phyloP scores from a whole-genome alignment of 345 rosid genomes.

The Aethionema arabicum region DNA sequence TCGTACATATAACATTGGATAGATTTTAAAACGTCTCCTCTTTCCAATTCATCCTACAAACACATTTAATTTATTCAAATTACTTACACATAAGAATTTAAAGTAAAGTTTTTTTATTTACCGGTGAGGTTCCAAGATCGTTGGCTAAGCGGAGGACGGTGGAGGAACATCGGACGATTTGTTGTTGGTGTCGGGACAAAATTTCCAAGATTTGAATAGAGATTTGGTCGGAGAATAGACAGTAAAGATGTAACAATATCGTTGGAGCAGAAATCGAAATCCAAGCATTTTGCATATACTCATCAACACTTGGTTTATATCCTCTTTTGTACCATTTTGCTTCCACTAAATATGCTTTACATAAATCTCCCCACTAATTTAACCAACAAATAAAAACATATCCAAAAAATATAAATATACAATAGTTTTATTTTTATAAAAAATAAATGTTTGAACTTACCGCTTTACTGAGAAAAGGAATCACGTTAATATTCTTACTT shows the following conservation, averaged over 20 bases:
- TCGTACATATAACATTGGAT: constrained; percentile 36
- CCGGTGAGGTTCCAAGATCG: constrained; percentile 47
- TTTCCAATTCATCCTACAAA: constrained; percentile 28
- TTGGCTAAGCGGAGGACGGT: constrained; percentile 30
- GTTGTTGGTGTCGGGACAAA: constrained; percentile 8
- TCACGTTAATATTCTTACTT: constrained; percentile 15
- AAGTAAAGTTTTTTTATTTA: background rate
- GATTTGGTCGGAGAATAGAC: constrained; percentile 14
- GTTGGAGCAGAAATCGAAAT: constrained; percentile 28
- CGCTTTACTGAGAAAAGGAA: constrained; percentile 25
- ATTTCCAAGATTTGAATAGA: constrained; percentile 15
- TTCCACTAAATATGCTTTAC: constrained; percentile 41
- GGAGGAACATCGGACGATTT: constrained; percentile 29
- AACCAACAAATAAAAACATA: background rate
- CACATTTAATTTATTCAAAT: background rate
- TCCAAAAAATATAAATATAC: background rate
- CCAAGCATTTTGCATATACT: constrained; percentile 45
- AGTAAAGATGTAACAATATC: constrained; percentile 25
- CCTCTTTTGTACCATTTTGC: constrained; percentile 46
- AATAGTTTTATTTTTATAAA: background rate
- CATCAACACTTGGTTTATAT: constrained; percentile 39
- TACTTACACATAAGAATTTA: background rate
- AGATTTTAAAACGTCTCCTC: constrained; percentile 16
- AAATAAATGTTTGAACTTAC: constrained; percentile 5
- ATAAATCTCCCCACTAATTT: constrained; percentile 45